Percentiles rank a stretch among this genome's conserved stretches.
These are phyloP conservation scores for Echeveria elegans DNA, from an alignment of 164 flowering plant species.

Conservation along the genomic window DNA sequence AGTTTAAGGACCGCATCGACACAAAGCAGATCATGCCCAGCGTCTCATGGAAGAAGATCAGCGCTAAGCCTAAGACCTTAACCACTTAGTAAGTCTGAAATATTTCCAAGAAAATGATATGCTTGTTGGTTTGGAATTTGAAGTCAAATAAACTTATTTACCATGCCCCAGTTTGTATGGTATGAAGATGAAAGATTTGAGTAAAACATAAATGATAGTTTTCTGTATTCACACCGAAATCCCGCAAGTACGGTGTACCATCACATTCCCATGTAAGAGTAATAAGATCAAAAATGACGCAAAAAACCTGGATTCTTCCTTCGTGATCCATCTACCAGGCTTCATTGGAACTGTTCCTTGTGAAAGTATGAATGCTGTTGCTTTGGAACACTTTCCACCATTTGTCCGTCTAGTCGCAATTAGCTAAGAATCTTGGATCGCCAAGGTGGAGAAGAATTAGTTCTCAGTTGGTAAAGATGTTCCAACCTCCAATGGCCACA, in stretches of 20 bases:
- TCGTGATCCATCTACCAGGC: neutral
- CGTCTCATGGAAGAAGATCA: constrained; percentile 80
- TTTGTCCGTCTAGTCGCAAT: neutral
- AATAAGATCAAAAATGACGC: too few species aligned
- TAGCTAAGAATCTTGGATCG: neutral
- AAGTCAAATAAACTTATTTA: neutral
- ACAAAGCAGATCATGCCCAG: constrained; percentile 84
- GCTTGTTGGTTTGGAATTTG: neutral
- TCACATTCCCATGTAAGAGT: neutral
- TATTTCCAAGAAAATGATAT: neutral
- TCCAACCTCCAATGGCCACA: neutral
- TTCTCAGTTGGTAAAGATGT: neutral
- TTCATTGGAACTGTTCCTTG: neutral
- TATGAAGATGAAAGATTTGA: neutral
- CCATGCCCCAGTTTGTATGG: neutral
- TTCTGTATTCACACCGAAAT: neutral
- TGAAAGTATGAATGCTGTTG: neutral
- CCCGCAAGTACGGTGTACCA: neutral
- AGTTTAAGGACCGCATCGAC: constrained; percentile 75
- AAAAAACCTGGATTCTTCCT: neutral
- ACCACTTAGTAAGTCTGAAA: constrained; percentile 21
- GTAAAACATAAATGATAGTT: neutral
- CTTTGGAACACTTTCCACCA: neutral
- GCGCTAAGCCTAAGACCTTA: constrained; percentile 69
- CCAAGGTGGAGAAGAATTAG: neutral